Percentiles rank a stretch among this genome's conserved stretches.
These are phyloP conservation scores for Meira miltonrushii DNA, from an alignment of 1,284 basidiomycete species.

Conservation along the genomic window DNA sequence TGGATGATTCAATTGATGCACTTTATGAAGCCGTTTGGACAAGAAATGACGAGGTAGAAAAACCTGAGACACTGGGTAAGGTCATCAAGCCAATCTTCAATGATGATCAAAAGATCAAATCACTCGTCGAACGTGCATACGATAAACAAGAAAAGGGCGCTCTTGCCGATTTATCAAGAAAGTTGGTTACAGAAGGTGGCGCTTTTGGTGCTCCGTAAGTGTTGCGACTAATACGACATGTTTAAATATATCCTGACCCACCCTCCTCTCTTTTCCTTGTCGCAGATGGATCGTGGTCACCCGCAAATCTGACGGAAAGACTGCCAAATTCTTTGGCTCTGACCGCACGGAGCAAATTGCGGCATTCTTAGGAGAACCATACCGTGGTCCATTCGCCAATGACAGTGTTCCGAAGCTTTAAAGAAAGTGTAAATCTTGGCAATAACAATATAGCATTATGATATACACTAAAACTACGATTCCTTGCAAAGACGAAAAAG, in stretches of 20 bases:
- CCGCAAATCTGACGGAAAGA: constrained; percentile 18
- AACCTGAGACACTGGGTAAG: no score
- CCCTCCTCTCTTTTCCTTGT: neutral
- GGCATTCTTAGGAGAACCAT: constrained; percentile 25
- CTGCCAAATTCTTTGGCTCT: constrained; percentile 26
- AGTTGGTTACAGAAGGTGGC: constrained; percentile 21
- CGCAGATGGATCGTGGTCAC: constrained; percentile 18
- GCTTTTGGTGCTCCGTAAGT: constrained; percentile 41
- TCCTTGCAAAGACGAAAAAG: neutral
- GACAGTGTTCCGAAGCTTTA: constrained; percentile 23
- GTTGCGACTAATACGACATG: neutral
- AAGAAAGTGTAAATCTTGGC: neutral
- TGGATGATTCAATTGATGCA: constrained; percentile 22
- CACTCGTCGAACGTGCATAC: constrained; percentile 10
- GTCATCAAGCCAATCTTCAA: no score
- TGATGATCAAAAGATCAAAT: constrained; percentile 12
- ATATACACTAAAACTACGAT: neutral
- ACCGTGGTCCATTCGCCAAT: constrained; percentile 36
- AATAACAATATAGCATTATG: neutral
- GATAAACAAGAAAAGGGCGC: constrained; percentile 11
- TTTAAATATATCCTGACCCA: neutral
- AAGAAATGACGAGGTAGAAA: no score
- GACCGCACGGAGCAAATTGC: constrained; percentile 40
- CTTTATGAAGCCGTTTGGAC: constrained; percentile 38
- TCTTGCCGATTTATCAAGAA: constrained; percentile 20